Percentiles rank a stretch among this genome's conserved stretches.
Evolutionary conservation across 768 basidiomycete genomes (phyloP).

Genomic region (Leccinum incarnatum): DNA sequence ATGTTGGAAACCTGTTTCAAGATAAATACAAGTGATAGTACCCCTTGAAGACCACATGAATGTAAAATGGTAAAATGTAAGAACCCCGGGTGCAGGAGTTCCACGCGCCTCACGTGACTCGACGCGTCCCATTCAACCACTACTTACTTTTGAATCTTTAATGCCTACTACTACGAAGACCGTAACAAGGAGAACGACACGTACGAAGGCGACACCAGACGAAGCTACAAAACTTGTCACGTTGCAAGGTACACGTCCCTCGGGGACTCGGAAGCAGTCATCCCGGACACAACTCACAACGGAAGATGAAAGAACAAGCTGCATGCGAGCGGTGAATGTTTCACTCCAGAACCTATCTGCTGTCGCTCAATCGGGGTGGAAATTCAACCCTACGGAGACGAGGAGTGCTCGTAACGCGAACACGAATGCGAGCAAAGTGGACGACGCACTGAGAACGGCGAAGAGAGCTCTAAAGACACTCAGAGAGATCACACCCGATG

Average conservation of each 20-base stretch:
- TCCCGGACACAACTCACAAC: slow-evolving; percentile 6
- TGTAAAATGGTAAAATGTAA: too few relatives aligned
- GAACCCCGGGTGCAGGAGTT: too few relatives aligned
- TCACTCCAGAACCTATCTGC: slow-evolving; percentile 56
- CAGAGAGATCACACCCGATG: slow-evolving; percentile 42
- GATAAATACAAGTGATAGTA: too few relatives aligned
- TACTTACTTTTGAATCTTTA: not conserved
- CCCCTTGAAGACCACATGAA: too few relatives aligned
- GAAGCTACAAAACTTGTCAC: slow-evolving; percentile 21
- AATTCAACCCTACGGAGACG: slow-evolving; percentile 31
- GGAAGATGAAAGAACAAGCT: slow-evolving; percentile 39
- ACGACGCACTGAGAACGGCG: slow-evolving; percentile 36
- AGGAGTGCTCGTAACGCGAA: slow-evolving; percentile 21
- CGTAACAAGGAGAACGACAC: slow-evolving; percentile 9
- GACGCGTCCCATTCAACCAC: slow-evolving; percentile 6
- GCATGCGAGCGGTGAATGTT: slow-evolving; percentile 65
- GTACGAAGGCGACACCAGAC: slow-evolving; percentile 8
- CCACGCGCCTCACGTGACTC: slow-evolving; percentile 11
- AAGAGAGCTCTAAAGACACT: slow-evolving; percentile 45
- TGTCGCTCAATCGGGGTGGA: slow-evolving; percentile 61
- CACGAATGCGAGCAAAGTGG: slow-evolving; percentile 33
- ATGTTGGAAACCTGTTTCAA: too few relatives aligned
- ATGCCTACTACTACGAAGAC: slow-evolving; percentile 16
- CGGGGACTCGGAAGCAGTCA: slow-evolving; percentile 21
- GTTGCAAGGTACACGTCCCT: slow-evolving; percentile 28